These are phyloP conservation scores for Ceratocystis harringtonii DNA, from an alignment of 2,329 filamentous ascomycete genomes.

Conservation along the genomic window DNA sequence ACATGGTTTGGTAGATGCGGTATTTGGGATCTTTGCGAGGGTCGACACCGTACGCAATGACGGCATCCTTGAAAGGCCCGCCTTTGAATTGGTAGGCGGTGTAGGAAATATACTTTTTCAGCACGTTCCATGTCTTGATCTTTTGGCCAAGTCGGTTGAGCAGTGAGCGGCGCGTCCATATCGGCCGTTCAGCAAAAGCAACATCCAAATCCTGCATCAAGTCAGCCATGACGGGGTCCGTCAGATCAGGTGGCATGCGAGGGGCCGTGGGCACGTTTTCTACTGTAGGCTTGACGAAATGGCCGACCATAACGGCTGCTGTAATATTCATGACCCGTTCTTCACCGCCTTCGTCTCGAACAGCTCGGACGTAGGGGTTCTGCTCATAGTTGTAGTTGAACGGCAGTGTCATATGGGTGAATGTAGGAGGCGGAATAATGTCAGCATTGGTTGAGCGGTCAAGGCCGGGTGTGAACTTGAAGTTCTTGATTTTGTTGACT, in stretches of 20 bases:
- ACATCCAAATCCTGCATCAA: slow-evolving; percentile 49
- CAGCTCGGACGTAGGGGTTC: slow-evolving; percentile 59
- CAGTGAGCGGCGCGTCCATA: slow-evolving; percentile 75
- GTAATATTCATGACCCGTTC: slow-evolving; percentile 41
- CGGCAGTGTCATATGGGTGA: slow-evolving; percentile 57
- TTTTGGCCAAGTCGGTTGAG: slow-evolving; percentile 51
- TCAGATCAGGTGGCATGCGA: slow-evolving; percentile 40
- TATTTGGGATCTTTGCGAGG: slow-evolving; percentile 63
- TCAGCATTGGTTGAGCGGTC: slow-evolving; percentile 47
- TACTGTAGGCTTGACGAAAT: slow-evolving; percentile 45
- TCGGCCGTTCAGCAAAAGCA: slow-evolving; percentile 58
- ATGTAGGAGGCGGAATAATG: slow-evolving; percentile 64
- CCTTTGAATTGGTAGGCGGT: slow-evolving; percentile 85
- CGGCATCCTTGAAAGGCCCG: slow-evolving; percentile 79
- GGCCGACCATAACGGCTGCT: slow-evolving; percentile 41
- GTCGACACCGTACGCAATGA: slow-evolving; percentile 75
- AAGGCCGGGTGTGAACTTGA: slow-evolving; percentile 49
- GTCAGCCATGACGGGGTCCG: slow-evolving; percentile 45
- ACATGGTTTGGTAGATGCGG: slow-evolving; percentile 74
- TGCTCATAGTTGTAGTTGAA: slow-evolving; percentile 75
- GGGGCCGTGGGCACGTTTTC: slow-evolving; percentile 50
- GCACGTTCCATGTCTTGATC: slow-evolving; percentile 37
- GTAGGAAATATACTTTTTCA: slow-evolving; percentile 68
- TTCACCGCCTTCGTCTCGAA: slow-evolving; percentile 39
- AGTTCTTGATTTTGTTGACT: slow-evolving; percentile 42